Conservation (phyloP, 139 green algal species). For the Chloropicon primus region DNA sequence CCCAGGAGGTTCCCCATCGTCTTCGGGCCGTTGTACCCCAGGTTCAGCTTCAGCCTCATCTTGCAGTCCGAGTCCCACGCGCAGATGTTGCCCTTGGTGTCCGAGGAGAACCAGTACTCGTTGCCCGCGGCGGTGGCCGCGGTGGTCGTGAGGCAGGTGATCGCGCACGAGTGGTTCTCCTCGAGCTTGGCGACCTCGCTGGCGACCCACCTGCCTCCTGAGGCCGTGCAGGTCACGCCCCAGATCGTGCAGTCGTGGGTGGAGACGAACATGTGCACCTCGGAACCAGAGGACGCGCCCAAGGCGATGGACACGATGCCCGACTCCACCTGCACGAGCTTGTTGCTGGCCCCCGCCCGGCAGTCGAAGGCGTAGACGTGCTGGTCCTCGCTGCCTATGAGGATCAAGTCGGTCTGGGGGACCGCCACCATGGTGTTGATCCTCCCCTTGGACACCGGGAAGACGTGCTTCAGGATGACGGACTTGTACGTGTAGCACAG, state of each 20-base stretch:
- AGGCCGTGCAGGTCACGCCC: neutral
- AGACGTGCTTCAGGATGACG: neutral
- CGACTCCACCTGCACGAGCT: neutral
- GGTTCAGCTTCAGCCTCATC: neutral
- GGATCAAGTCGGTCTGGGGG: neutral
- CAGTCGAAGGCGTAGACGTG: neutral
- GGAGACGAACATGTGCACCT: neutral
- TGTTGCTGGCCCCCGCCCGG: neutral
- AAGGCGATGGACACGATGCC: neutral
- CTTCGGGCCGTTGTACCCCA: no score
- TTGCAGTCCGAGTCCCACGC: neutral
- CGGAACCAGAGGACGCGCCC: no score
- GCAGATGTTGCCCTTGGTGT: neutral
- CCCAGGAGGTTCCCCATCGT: no score
- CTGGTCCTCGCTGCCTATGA: neutral
- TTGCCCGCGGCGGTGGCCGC: neutral
- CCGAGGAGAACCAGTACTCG: neutral
- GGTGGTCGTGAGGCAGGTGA: neutral
- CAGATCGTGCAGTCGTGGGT: neutral
- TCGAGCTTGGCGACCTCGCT: neutral
- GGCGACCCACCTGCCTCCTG: neutral
- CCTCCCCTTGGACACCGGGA: neutral
- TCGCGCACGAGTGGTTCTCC: neutral
- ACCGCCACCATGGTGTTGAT: neutral
- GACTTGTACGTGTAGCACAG: neutral